Percentiles rank a stretch among this genome's conserved stretches.
Conservation (phyloP, 768 basidiomycete species). For the Kwoniella sp. region DNA sequence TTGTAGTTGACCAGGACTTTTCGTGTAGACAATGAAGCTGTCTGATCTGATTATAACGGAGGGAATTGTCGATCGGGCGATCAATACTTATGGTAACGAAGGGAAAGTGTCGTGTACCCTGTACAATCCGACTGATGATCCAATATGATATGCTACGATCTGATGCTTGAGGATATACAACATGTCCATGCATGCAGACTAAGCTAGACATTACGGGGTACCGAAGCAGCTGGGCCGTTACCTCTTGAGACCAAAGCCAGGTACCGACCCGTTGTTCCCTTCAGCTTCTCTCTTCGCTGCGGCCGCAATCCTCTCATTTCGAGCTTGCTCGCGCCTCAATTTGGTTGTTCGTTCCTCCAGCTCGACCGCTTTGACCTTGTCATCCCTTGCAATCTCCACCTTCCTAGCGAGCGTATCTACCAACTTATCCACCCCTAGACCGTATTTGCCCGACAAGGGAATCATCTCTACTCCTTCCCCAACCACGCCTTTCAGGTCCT, state of each 20-base stretch:
- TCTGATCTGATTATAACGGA: too few relatives aligned
- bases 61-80: too few relatives aligned
- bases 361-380: constrained; percentile 1
- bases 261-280: not conserved
- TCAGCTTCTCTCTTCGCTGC: not conserved
- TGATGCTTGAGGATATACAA: too few relatives aligned
- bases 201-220: too few relatives aligned
- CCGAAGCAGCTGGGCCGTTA: too few relatives aligned
- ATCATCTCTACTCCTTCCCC: constrained; percentile 65
- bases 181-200: too few relatives aligned
- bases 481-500: constrained; percentile 58
- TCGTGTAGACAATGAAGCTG: too few relatives aligned
- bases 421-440: constrained; percentile 73
- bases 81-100: too few relatives aligned
- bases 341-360: not conserved
- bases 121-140: too few relatives aligned
- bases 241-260: constrained; percentile 6
- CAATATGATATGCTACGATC: too few relatives aligned
- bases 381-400: constrained; percentile 56
- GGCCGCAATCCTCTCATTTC: not conserved
- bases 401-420: constrained; percentile 66
- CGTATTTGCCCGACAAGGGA: constrained; percentile 81
- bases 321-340: not conserved
- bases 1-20: too few relatives aligned
- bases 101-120: too few relatives aligned